phyloP scores from a whole-genome alignment of 1,139 yeast genomes.

The Pichia sp. region DNA sequence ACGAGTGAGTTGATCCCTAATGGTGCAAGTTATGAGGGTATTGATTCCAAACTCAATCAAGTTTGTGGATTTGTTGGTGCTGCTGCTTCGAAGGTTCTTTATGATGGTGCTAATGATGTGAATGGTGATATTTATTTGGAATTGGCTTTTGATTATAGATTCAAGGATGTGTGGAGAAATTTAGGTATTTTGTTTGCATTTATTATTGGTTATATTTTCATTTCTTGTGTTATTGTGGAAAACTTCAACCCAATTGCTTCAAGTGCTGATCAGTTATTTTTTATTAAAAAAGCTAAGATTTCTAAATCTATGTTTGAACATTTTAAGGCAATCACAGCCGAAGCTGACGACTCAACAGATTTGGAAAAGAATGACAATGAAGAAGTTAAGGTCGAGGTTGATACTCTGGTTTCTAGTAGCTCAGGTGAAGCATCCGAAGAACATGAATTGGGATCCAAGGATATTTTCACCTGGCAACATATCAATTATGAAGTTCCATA shows the following conservation, averaged over 20 bases:
- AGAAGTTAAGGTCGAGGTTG: constrained; percentile 1
- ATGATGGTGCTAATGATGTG: constrained; percentile 20
- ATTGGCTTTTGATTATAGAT: constrained; percentile 30
- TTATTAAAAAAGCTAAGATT: constrained; percentile 13
- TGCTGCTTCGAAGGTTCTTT: constrained; percentile 24
- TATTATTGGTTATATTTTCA: constrained; percentile 30
- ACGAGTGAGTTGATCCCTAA: constrained; percentile 34
- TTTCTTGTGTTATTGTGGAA: constrained; percentile 31
- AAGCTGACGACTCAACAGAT: background rate
- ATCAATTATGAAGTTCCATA: constrained; percentile 29
- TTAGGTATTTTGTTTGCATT: constrained; percentile 42
- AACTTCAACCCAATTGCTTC: constrained; percentile 13
- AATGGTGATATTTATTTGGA: constrained; percentile 35
- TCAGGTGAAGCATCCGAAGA: background rate
- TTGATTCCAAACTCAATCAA: constrained; percentile 29
- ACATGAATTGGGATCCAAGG: constrained; percentile 9
- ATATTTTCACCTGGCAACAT: constrained; percentile 40
- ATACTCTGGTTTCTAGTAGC: background rate
- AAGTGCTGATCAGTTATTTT: constrained; percentile 17
- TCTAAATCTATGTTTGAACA: background rate
- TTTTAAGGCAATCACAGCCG: background rate
- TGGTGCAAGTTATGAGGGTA: constrained; percentile 38
- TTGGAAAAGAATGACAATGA: constrained; percentile 4
- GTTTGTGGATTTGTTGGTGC: constrained; percentile 46
- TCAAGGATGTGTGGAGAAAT: constrained; percentile 42